phyloP scores from a whole-genome alignment of 1,139 yeast species.

The Scheffersomyces illinoinensis region DNA sequence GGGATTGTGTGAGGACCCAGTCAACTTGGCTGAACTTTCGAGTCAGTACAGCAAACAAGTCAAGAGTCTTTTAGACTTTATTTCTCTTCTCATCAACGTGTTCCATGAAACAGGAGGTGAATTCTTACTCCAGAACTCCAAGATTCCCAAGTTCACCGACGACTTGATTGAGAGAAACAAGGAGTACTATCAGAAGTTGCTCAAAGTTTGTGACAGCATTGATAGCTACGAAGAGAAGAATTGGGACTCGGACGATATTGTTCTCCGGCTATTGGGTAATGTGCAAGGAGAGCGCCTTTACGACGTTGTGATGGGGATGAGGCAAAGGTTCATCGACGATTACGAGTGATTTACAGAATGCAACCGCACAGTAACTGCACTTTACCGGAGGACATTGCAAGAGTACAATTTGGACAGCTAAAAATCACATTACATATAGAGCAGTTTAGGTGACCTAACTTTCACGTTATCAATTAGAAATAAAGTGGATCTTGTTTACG shows the following conservation, averaged over 20 bases:
- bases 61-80: slow-evolving; percentile 29
- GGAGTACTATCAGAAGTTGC: slow-evolving; percentile 23
- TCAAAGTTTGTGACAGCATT: slow-evolving; percentile 25
- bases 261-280: slow-evolving; percentile 29
- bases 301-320: slow-evolving; percentile 28
- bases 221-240: slow-evolving; percentile 34
- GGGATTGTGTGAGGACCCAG: slow-evolving; percentile 36
- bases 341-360: slow-evolving; percentile 16
- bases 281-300: slow-evolving; percentile 14
- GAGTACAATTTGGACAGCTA: background rate
- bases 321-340: slow-evolving; percentile 28
- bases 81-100: slow-evolving; percentile 30
- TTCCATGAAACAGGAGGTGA: slow-evolving; percentile 40
- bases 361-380: background rate
- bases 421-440: background rate
- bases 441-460: background rate
- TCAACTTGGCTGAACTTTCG: slow-evolving; percentile 38
- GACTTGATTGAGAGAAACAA: slow-evolving; percentile 23
- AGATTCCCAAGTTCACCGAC: slow-evolving; percentile 40
- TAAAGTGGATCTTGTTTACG: background rate
- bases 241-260: slow-evolving; percentile 45
- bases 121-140: slow-evolving; percentile 40
- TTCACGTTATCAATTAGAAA: background rate
- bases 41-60: slow-evolving; percentile 21
- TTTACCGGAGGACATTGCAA: background rate